phyloP scores from a whole-genome alignment of 306 rosid genomes.

The Elaeagnus macrophylla region DNA sequence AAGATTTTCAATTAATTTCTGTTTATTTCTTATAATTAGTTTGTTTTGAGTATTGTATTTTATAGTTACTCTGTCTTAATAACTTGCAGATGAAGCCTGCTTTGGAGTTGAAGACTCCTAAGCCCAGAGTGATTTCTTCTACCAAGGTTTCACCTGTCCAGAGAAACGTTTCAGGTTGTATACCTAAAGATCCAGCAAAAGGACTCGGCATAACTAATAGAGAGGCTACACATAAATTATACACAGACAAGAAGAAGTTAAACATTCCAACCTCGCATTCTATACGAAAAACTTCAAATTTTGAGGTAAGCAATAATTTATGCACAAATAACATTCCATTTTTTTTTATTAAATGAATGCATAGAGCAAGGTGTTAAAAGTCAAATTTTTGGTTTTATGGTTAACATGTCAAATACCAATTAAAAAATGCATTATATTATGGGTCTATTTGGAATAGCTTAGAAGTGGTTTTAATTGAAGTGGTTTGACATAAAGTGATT shows the following conservation, averaged over 20 bases:
- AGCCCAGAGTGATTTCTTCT: constrained; percentile 16
- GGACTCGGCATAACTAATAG: constrained; percentile 20
- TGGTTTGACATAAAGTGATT: too few relatives aligned
- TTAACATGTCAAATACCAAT: too few relatives aligned
- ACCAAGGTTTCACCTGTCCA: constrained; percentile 18
- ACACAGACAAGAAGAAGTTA: constrained; percentile 21
- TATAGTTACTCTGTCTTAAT: constrained; percentile 5
- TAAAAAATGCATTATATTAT: too few relatives aligned
- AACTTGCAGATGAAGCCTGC: constrained; percentile 26
- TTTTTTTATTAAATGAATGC: background rate
- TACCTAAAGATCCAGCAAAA: constrained; percentile 23
- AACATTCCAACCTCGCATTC: constrained; percentile 21
- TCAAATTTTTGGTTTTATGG: too few relatives aligned
- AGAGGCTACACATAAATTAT: constrained; percentile 27
- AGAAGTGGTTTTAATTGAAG: too few relatives aligned
- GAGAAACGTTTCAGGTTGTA: constrained; percentile 22
- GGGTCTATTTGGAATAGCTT: too few relatives aligned
- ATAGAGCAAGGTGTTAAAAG: too few relatives aligned
- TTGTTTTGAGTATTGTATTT: constrained; percentile 4
- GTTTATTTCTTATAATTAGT: background rate
- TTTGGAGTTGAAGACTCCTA: constrained; percentile 26
- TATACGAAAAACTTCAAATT: constrained; percentile 26
- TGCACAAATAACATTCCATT: background rate
- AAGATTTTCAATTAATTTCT: background rate
- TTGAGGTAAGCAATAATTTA: constrained; percentile 29